phyloP scores from a whole-genome alignment of 2,329 filamentous ascomycete species.

The Trichoderma oligosporum region DNA sequence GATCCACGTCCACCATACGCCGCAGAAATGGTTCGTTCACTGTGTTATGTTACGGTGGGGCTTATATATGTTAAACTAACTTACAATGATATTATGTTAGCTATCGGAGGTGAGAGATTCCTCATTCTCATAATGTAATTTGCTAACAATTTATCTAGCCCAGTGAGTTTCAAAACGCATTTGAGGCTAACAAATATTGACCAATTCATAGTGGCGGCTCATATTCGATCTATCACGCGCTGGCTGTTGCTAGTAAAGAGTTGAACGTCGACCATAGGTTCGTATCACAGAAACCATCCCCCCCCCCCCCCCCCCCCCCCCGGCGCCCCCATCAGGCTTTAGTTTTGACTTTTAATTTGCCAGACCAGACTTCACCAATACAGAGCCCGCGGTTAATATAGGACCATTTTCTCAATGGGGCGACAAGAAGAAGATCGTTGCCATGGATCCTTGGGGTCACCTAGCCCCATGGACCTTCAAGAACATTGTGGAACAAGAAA shows the following conservation, averaged over 20 bases:
- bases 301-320: too few species aligned
- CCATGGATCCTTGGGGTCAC: constrained; percentile 94
- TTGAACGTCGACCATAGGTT: constrained; percentile 74
- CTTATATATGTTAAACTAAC: background rate
- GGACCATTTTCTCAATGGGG: constrained; percentile 88
- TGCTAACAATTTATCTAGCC: constrained; percentile 29
- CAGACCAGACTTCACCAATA: constrained; percentile 65
- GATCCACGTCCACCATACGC: constrained; percentile 69
- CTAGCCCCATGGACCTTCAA: constrained; percentile 79
- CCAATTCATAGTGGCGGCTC: constrained; percentile 64
- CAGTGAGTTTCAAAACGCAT: constrained; percentile 31
- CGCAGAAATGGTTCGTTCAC: constrained; percentile 67
- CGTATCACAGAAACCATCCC: background rate
- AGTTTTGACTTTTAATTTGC: background rate
- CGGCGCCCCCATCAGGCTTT: background rate
- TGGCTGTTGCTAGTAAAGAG: constrained; percentile 88
- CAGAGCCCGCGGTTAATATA: constrained; percentile 84
- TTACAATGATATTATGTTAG: constrained; percentile 32
- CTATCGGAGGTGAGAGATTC: constrained; percentile 52
- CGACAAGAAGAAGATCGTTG: constrained; percentile 89
- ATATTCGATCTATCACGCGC: constrained; percentile 92
- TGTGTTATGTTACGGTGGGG: background rate
- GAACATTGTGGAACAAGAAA: constrained; percentile 71
- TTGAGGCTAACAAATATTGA: background rate
- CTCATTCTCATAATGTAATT: background rate